A percentile compares a stretch with the other conserved stretches of the same genome.
Conservation (phyloP, 2,329 filamentous ascomycete genomes). For the Stromatinia cepivora region DNA sequence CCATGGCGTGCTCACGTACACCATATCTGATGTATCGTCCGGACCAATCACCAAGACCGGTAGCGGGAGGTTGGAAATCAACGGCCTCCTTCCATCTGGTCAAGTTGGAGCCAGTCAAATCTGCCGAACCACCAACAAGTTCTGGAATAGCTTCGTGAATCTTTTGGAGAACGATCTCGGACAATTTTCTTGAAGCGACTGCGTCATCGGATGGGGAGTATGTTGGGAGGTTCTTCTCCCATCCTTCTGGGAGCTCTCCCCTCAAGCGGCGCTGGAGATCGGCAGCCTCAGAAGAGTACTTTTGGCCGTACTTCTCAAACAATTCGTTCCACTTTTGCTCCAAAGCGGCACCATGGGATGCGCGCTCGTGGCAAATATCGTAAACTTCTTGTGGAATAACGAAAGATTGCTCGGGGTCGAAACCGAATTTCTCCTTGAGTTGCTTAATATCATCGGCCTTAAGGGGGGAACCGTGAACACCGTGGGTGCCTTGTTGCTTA, state of each 20-base stretch:
- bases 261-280: slow-evolving; percentile 80
- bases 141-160: slow-evolving; percentile 83
- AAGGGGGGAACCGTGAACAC: slow-evolving; percentile 93
- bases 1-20: slow-evolving; percentile 91
- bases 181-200: slow-evolving; percentile 92
- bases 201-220: slow-evolving; percentile 86
- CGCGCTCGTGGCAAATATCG: slow-evolving; percentile 83
- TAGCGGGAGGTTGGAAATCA: slow-evolving; percentile 92
- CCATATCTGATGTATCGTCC: slow-evolving; percentile 93
- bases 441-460: slow-evolving; percentile 93
- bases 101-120: slow-evolving; percentile 98
- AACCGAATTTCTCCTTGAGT: slow-evolving; percentile 93
- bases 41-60: slow-evolving; percentile 81
- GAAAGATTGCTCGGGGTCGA: slow-evolving; percentile 92
- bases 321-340: slow-evolving; percentile 97
- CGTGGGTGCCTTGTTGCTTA: slow-evolving; percentile 86
- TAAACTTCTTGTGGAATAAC: slow-evolving; percentile 93
- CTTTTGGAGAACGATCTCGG: slow-evolving; percentile 87
- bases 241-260: slow-evolving; percentile 87
- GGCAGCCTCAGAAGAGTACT: slow-evolving; percentile 74
- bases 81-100: slow-evolving; percentile 96
- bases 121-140: slow-evolving; percentile 92
- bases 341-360: slow-evolving; percentile 79
- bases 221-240: slow-evolving; percentile 89
- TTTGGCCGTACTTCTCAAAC: slow-evolving; percentile 78